Evolutionary conservation across 805 yeast species (phyloP).

Genomic region (Suhomyces prunicola): DNA sequence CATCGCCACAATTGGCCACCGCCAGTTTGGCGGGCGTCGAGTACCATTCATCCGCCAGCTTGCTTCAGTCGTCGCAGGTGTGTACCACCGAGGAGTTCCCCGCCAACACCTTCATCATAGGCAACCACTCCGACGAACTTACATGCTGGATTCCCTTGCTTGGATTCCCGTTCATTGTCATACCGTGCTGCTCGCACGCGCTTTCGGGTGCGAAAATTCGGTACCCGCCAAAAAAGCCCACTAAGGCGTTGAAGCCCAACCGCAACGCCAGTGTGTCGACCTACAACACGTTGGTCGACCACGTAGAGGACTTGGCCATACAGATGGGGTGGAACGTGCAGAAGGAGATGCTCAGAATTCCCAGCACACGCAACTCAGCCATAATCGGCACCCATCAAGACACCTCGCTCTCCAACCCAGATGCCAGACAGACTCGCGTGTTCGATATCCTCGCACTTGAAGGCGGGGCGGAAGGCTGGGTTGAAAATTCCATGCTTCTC

Average conservation of each 20-base stretch:
- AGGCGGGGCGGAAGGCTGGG: conserved; percentile 93
- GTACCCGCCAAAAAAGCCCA: conserved; percentile 45
- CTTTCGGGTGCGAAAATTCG: conserved; percentile 73
- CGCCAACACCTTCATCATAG: conserved; percentile 74
- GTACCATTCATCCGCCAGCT: conserved; percentile 51
- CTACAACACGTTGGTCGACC: conserved; percentile 83
- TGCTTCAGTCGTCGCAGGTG: conserved; percentile 49
- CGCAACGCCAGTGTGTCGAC: conserved; percentile 45
- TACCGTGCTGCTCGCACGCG: conserved; percentile 93
- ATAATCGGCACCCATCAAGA: conserved; percentile 59
- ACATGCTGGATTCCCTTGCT: conserved; percentile 94
- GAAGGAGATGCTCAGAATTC: conserved; percentile 85
- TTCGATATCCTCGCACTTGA: conserved; percentile 66
- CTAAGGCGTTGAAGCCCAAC: background rate
- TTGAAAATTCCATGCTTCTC: conserved; percentile 70
- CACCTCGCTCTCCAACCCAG: conserved; percentile 20
- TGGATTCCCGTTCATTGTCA: conserved; percentile 83
- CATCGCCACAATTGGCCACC: background rate
- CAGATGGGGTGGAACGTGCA: conserved; percentile 81
- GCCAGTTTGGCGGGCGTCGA: background rate
- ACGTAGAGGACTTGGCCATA: conserved; percentile 66
- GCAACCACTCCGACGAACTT: conserved; percentile 92
- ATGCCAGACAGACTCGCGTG: conserved; percentile 38
- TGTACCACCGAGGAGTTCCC: conserved; percentile 65
- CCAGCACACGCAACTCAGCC: conserved; percentile 92